phyloP scores from a whole-genome alignment of 2,329 filamentous ascomycete genomes.

The Nigrospora sphaerica region DNA sequence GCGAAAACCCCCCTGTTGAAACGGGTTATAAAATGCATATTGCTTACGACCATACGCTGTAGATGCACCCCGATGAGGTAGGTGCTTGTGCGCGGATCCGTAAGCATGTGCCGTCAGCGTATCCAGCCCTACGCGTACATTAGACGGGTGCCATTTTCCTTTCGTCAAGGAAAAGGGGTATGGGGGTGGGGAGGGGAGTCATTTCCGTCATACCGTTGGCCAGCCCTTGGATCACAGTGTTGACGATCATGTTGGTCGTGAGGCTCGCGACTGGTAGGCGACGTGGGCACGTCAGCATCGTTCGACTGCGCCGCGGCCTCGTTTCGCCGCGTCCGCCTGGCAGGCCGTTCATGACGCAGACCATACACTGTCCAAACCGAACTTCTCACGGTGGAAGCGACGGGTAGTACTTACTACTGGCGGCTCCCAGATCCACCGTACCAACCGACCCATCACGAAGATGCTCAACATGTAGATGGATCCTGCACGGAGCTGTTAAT shows the following conservation, averaged over 20 bases:
- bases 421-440: neutral
- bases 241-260: constrained; percentile 38
- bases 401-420: neutral
- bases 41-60: constrained; percentile 45
- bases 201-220: constrained; percentile 28
- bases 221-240: constrained; percentile 42
- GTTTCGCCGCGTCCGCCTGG: neutral
- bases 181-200: too few species aligned
- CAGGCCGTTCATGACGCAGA: neutral
- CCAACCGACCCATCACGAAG: neutral
- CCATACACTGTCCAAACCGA: too few species aligned
- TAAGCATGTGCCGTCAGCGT: constrained; percentile 45
- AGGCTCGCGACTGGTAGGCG: neutral
- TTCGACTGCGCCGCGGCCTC: neutral
- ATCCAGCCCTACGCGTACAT: constrained; percentile 23
- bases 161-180: too few species aligned
- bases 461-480: neutral
- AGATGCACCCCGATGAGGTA: constrained; percentile 43
- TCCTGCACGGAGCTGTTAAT: neutral
- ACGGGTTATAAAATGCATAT: too few species aligned
- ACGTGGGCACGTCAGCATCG: too few species aligned
- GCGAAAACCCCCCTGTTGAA: too few species aligned
- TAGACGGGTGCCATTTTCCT: too few species aligned
- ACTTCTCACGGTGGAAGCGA: neutral
- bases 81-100: constrained; percentile 36